A percentile compares a stretch with the other conserved stretches of the same genome.
Conservation (phyloP, 1,139 yeast genomes). For the Candida pseudoviswanathii region DNA sequence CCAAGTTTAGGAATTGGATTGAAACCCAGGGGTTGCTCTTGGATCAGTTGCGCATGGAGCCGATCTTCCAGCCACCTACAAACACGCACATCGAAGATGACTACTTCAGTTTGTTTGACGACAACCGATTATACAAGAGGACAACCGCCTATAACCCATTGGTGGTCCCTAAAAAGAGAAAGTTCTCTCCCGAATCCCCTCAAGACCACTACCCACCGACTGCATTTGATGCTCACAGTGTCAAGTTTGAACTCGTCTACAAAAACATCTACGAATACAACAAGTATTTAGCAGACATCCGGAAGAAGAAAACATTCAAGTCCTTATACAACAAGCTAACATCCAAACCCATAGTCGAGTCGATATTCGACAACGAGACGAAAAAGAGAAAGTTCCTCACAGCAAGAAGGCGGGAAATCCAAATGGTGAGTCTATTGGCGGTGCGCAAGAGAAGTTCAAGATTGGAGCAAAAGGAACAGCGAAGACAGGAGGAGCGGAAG, state of each 20-base stretch:
- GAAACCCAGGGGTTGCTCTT: constrained; percentile 41
- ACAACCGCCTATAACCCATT: constrained; percentile 33
- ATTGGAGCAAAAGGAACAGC: constrained; percentile 52
- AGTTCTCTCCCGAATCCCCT: constrained; percentile 37
- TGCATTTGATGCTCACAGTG: constrained; percentile 32
- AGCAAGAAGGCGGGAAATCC: constrained; percentile 49
- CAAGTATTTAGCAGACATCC: constrained; percentile 23
- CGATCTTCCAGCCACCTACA: constrained; percentile 17
- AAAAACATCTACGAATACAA: constrained; percentile 37
- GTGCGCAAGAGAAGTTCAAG: constrained; percentile 53
- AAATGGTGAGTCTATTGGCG: constrained; percentile 48
- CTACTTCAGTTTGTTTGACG: constrained; percentile 46
- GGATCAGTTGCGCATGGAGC: constrained; percentile 31
- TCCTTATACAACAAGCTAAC: constrained; percentile 19
- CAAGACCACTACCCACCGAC: constrained; percentile 26
- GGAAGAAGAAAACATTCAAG: constrained; percentile 21
- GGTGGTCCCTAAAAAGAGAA: constrained; percentile 44
- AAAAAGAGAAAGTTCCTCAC: constrained; percentile 45
- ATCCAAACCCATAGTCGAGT: constrained; percentile 24
- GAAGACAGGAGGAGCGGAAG: constrained; percentile 39
- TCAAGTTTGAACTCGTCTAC: constrained; percentile 35
- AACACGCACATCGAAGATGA: constrained; percentile 25
- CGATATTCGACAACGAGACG: constrained; percentile 29
- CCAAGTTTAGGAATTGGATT: constrained; percentile 43
- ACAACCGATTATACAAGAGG: constrained; percentile 45